Conservation (phyloP, 257 asterid species). For the Solanum pimpinellifolium region DNA sequence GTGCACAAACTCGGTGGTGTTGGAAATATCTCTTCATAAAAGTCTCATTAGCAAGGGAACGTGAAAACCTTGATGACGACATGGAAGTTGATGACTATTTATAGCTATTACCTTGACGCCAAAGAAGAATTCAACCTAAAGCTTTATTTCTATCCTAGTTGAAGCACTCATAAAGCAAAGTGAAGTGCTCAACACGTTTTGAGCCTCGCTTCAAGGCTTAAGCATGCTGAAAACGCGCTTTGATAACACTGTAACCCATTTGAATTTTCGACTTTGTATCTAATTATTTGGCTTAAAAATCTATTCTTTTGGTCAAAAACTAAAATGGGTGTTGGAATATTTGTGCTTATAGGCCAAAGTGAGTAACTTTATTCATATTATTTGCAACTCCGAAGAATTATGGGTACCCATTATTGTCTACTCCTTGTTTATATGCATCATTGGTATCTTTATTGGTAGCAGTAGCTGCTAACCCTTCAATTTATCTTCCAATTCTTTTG, state of each 20-base stretch:
- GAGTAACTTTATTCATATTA: slow-evolving; percentile 37
- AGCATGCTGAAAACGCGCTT: too few relatives aligned
- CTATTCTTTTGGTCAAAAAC: not conserved
- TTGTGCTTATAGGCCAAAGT: slow-evolving; percentile 56
- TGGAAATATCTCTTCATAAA: too few relatives aligned
- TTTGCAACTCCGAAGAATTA: slow-evolving; percentile 37
- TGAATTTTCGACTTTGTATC: not conserved
- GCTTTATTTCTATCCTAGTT: too few relatives aligned
- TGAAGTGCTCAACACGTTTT: too few relatives aligned
- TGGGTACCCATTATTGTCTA: slow-evolving; percentile 37
- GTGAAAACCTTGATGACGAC: too few relatives aligned
- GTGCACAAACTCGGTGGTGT: too few relatives aligned
- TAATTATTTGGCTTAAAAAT: not conserved
- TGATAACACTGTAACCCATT: not conserved
- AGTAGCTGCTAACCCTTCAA: slow-evolving; percentile 66
- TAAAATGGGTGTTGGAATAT: slow-evolving; percentile 61
- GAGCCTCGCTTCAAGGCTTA: too few relatives aligned
- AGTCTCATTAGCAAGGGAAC: too few relatives aligned
- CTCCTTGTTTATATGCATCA: slow-evolving; percentile 69
- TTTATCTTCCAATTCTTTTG: slow-evolving; percentile 68
- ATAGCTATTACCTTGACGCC: too few relatives aligned
- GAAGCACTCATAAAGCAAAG: too few relatives aligned
- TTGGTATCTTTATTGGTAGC: slow-evolving; percentile 61
- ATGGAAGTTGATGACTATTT: too few relatives aligned
- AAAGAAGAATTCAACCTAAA: too few relatives aligned